Base-by-base conservation (phyloP, 768 basidiomycete genomes). In the Hypsizygus marmoreus region DNA sequence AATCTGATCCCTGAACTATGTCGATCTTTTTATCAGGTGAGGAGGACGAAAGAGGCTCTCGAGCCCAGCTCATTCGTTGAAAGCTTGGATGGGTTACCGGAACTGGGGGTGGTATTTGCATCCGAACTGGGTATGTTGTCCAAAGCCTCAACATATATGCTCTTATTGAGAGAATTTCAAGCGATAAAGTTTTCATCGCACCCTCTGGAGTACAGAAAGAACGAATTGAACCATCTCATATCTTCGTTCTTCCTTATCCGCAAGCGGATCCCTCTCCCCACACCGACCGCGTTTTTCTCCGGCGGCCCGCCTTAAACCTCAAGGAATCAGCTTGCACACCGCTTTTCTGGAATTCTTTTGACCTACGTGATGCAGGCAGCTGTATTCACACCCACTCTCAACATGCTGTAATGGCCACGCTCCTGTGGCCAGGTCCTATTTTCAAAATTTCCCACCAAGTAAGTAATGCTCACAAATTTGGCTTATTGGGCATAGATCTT, bases 311-410 rank as follows among this genome's bases (percentile, higher is more conserved):
- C 9, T 62, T 73, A 50, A 78, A 82, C 47, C 73, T 94, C 49
- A 92, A 89, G 57, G 90, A 94, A 58, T 89, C 86, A 1, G 88
- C 88, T 0, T 94, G 92, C 63, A 93, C 91, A 0, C 92, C 92
- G 10, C 71, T 93, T 12, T 95, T 95, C 72, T 94, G 89, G 89
- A 92, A 91, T 59, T 89, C 91, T 2, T 95, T 92, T 60, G 84
- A 86, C 24, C 67, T 88, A 52, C 75, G 89, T 16, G 70, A 77
- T 47, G 90, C 91, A 2, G 87, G 88, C 1, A 89, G 89, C 33
- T 94, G 91, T 57, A 91, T 95, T 51, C 92, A 94, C 60, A 94
- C 91, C 0, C 92, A 94, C 60, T 91, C 88, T 0, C 91, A 94
- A 61, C 81, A 93, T 62, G 91, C 84, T 29, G 92, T 95, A 31